Evolutionary conservation across 106 monocot genomes (phyloP), one percentile per base, ranked within the genome.

Genomic region (Triglochin maritima): DNA sequence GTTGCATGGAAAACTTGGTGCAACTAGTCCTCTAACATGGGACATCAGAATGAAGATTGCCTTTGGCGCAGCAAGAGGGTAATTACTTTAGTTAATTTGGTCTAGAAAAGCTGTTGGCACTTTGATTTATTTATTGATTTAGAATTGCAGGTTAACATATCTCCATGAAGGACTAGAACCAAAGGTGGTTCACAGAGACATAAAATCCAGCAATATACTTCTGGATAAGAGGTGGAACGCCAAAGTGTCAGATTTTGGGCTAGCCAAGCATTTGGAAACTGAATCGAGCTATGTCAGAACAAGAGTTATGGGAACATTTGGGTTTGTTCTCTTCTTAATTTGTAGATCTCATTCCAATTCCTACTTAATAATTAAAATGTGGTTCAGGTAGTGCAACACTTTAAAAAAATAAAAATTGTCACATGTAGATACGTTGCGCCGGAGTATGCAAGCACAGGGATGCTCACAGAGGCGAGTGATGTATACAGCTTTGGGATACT

Each of bases 251-350:
- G 94, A 95, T 64, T 95, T 95, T 80, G 94, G 94, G 45, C 74
- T 95, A 57, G 94, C 89, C 9, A 95, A 95, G 76, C 85, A 89
- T 4, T 78, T 95, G 64, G 85, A 87, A 4, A 58, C 87, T 55
- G 94, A 73, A 43, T 87, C 89, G 47, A 95, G 72, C 79, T 90
- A 65, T 77, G 94, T 95, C 15, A 85, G 83, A 3, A 95, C 94
- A 15, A 82, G 94, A 50, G 89, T 95, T 5, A 95, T 95, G 94
- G 94, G 94, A 45, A 95, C 94, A 49, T 95, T 95, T 59, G 94
- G 94, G 94, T 94, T 47, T 15, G n/a, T 47, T 68, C 63, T 42
- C 44, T 46, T 46, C 10, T 62, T 17, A 70, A 17, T 59, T 59
- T 3, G 29, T 29, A 29, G 29, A 29, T 29, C 29, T 29, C 29